These are phyloP conservation scores for Avicennia marina DNA, from an alignment of 257 asterid species.

Conservation along the genomic window DNA sequence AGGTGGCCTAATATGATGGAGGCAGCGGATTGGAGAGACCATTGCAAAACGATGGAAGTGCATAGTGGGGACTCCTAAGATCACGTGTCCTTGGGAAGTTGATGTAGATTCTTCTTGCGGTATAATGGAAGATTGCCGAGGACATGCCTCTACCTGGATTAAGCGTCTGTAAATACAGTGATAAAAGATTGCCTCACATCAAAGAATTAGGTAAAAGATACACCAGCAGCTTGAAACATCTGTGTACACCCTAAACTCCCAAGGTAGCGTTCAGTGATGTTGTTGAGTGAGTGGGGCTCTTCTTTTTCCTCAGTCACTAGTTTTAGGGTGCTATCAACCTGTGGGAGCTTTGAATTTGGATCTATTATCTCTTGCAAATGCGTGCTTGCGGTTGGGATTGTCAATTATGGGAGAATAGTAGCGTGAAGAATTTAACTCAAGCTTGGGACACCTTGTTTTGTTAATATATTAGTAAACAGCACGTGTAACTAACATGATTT, in stretches of 20 bases:
- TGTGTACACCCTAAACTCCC: slow-evolving; percentile 58
- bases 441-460: too few species aligned
- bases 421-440: too few species aligned
- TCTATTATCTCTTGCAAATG: slow-evolving; percentile 21
- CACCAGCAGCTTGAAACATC: slow-evolving; percentile 40
- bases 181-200: slow-evolving; percentile 70
- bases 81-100: slow-evolving; percentile 36
- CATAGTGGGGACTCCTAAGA: slow-evolving; percentile 40
- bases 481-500: too few species aligned
- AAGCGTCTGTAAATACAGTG: slow-evolving; percentile 53
- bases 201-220: slow-evolving; percentile 60
- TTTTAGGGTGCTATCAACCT: background rate
- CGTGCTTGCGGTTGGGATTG: too few species aligned
- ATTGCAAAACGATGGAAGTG: slow-evolving; percentile 51
- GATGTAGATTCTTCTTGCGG: slow-evolving; percentile 16
- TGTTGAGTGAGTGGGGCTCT: slow-evolving; percentile 38
- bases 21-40: slow-evolving; percentile 63
- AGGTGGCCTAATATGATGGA: slow-evolving; percentile 46
- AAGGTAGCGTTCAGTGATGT: slow-evolving; percentile 55
- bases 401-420: too few species aligned
- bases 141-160: slow-evolving; percentile 45
- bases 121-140: background rate
- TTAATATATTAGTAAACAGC: too few species aligned
- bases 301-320: background rate
- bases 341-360: slow-evolving; percentile 22